Conservation (phyloP, 257 asterid genomes). For the Solanum gandarillasii region DNA sequence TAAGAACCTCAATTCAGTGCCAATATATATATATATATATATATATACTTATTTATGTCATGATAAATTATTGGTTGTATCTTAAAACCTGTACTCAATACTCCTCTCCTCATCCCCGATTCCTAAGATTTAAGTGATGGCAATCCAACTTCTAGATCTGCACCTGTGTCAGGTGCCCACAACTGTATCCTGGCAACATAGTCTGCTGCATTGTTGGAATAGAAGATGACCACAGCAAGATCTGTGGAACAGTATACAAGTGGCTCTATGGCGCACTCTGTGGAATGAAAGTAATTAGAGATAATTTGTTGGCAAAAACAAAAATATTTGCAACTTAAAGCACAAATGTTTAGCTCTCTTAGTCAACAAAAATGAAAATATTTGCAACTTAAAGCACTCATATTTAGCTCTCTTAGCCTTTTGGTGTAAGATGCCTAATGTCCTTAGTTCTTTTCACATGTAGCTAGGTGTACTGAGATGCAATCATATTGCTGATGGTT, state of each 20-base stretch:
- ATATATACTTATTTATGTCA: not conserved
- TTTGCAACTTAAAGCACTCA: not conserved
- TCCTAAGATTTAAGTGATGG: not conserved
- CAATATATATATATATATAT: too few relatives aligned
- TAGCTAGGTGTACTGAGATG: not conserved
- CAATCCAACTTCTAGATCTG: not conserved
- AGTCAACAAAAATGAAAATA: not conserved
- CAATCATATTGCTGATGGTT: not conserved
- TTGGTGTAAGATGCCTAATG: not conserved
- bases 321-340: not conserved
- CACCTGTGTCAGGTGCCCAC: not conserved
- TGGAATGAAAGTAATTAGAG: not conserved
- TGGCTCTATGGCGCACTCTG: not conserved
- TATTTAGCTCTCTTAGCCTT: not conserved
- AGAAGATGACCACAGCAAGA: not conserved
- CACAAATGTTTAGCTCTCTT: not conserved
- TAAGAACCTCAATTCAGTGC: not conserved
- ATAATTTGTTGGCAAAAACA: not conserved
- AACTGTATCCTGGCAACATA: not conserved
- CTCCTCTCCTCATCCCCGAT: not conserved
- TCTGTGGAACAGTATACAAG: not conserved
- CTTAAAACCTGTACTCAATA: not conserved
- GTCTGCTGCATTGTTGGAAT: not conserved
- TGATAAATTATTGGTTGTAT: not conserved
- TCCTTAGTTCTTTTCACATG: not conserved